These are phyloP conservation scores for Teunomyces stri DNA, from an alignment of 805 yeast species.

Conservation along the genomic window DNA sequence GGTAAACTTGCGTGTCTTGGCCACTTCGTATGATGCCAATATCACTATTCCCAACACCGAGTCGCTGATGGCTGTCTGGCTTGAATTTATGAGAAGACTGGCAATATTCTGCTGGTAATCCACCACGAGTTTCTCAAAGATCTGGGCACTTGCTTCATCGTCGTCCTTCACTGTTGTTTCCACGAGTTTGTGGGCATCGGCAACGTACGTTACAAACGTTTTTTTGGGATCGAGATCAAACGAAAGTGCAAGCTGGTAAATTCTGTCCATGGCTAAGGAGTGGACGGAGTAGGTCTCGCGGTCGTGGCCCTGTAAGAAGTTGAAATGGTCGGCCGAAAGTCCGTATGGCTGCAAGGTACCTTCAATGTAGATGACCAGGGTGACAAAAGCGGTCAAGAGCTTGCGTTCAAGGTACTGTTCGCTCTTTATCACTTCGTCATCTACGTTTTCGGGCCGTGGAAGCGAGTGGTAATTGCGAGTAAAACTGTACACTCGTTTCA, in stretches of 20 bases:
- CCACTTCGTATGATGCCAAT: constrained; percentile 14
- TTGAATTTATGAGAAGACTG: constrained; percentile 21
- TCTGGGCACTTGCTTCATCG: constrained; percentile 30
- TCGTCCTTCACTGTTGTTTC: constrained; percentile 23
- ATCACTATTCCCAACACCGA: constrained; percentile 26
- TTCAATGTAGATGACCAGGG: constrained; percentile 48
- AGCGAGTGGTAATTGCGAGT: constrained; percentile 46
- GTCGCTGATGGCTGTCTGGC: constrained; percentile 27
- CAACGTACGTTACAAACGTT: constrained; percentile 34
- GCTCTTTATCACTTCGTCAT: constrained; percentile 41
- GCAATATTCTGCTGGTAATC: constrained; percentile 40
- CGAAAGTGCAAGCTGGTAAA: constrained; percentile 49
- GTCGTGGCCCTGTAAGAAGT: constrained; percentile 17
- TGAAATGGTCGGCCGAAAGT: constrained; percentile 22
- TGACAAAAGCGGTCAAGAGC: constrained; percentile 59
- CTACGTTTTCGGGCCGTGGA: constrained; percentile 45
- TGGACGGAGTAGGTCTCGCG: not conserved
- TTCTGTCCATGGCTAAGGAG: constrained; percentile 20
- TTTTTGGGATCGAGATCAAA: constrained; percentile 61
- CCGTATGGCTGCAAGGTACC: constrained; percentile 17
- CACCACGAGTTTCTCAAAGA: constrained; percentile 39
- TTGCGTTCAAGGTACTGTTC: constrained; percentile 65
- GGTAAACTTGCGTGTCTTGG: constrained; percentile 4
- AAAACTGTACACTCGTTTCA: constrained; percentile 64
- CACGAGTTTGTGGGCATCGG: constrained; percentile 44